These are phyloP conservation scores for Geosmithia flava DNA, from an alignment of 2,329 filamentous ascomycete genomes.

Conservation along the genomic window DNA sequence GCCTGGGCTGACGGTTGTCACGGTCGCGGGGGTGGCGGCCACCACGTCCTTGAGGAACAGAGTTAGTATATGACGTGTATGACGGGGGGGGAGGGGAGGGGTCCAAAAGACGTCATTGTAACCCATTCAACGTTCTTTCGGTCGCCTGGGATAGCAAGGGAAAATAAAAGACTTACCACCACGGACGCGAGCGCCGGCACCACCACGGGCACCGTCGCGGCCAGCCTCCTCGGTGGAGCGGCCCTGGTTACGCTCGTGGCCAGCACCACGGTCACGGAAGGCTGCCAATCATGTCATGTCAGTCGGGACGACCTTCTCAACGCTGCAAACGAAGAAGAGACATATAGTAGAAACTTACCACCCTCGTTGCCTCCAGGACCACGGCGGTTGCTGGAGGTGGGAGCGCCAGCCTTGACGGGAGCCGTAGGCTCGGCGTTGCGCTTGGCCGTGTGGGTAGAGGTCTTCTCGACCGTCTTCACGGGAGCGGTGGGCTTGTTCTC, in stretches of 20 bases:
- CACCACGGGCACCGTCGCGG: conserved; percentile 43
- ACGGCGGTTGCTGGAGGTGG: conserved; percentile 39
- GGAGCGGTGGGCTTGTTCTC: conserved; percentile 67
- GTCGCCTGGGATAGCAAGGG: no score
- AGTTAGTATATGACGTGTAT: conserved; percentile 2
- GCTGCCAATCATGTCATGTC: conserved; percentile 44
- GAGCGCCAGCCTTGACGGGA: conserved; percentile 33
- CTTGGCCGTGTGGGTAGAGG: conserved; percentile 61
- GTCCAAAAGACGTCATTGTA: conserved; percentile 2
- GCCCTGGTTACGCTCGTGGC: conserved; percentile 69
- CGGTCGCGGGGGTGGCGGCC: conserved; percentile 37
- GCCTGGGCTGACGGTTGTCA: conserved; percentile 42
- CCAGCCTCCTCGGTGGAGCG: conserved; percentile 61
- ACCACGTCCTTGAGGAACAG: conserved; percentile 32
- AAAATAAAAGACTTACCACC: conserved; percentile 34
- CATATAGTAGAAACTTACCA: conserved; percentile 45
- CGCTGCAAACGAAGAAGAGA: background rate
- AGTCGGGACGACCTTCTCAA: background rate
- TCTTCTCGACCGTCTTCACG: conserved; percentile 83
- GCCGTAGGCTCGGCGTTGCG: conserved; percentile 72
- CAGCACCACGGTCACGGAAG: conserved; percentile 80
- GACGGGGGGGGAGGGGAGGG: background rate
- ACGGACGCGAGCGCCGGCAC: conserved; percentile 50
- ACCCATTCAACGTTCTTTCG: background rate
- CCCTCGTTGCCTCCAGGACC: conserved; percentile 67